A percentile compares a stretch with the other conserved stretches of the same genome.
Conservation (phyloP, 106 monocot genomes). For the Hemerocallis citrina region DNA sequence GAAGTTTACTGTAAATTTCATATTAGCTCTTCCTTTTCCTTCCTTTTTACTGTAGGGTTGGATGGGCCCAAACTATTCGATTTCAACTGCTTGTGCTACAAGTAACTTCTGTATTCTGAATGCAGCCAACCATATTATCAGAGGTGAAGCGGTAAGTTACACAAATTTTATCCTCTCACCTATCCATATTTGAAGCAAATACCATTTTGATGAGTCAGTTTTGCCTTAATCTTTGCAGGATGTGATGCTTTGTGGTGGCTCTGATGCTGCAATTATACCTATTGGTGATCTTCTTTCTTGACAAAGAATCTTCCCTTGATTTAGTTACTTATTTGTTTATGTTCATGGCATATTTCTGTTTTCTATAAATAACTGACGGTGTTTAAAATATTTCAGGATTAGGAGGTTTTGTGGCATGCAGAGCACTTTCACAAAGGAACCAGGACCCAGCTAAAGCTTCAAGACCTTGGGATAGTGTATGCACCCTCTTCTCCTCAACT, state of each 20-base stretch:
- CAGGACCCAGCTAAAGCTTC: constrained; percentile 83
- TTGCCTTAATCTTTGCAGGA: constrained; percentile 37
- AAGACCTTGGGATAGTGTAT: constrained; percentile 85
- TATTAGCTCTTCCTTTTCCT: not conserved
- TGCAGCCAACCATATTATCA: constrained; percentile 72
- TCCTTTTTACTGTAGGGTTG: constrained; percentile 37
- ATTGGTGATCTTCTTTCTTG: constrained; percentile 83
- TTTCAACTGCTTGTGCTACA: constrained; percentile 76
- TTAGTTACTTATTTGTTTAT: not conserved
- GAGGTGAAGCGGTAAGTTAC: constrained; percentile 68
- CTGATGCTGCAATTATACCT: constrained; percentile 96
- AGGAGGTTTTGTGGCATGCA: constrained; percentile 93
- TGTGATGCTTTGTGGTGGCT: constrained; percentile 97
- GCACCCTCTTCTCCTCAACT: constrained; percentile 9
- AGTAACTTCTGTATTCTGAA: constrained; percentile 80
- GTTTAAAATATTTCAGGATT: constrained; percentile 33
- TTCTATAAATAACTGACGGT: not conserved
- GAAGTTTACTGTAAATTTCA: not conserved
- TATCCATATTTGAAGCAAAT: not conserved
- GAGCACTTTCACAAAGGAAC: constrained; percentile 87
- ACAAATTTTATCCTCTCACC: not conserved
- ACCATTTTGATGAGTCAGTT: not conserved
- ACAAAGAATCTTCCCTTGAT: no score
- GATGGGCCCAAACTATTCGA: constrained; percentile 83
- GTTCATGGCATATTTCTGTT: not conserved